Base-by-base conservation (phyloP, 768 basidiomycete genomes). In the Gautieria morchelliformis region DNA sequence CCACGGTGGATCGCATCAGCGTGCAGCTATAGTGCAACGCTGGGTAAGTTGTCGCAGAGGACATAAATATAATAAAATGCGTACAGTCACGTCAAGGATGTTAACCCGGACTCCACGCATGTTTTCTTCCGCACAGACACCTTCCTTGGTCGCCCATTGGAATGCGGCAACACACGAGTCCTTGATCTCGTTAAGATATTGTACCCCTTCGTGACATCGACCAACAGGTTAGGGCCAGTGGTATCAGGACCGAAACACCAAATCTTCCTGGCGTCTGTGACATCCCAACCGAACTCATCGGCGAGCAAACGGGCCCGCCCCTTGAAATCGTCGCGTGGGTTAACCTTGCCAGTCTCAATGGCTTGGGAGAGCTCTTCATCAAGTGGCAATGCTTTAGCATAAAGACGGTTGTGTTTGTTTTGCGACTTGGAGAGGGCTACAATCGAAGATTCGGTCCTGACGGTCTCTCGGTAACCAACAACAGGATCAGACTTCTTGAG, bases 181-280 rank as follows among this genome's bases (percentile, higher is more conserved):
- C 80, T 99, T 98, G 80, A 99, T 99, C 83, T 99, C 96, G 71
- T 93, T 95, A 61, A 99, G 77, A 78, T 96, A 98, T 69, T 99
- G 96, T 59, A 96, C 93, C 93, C 96, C 83, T 98, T 99, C 66
- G 96, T 97, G 64, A 88, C 90, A 75, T 99, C 96, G 66, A 96
- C 92, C 72, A 99, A 75, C 73, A 99, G 72, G 76, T 99, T 99
- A 58, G 96, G 85, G 46, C 96, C 96, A 63, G 90, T 93, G 52
- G 92, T 96, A 63, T 99, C 96, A 61, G 96, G 96, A 65, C 95
- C 96, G 80, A 99, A 99, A 74, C 90, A 92, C 96, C 96, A 99
- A 69, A 99, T 98, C 82, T 96, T 97, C 69, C 96, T 82, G 65
- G 96, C 96, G 67, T 99, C 96, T 60, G 96, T 96, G 63, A 98